Conservation (phyloP, 345 rosid species). For the Eucalyptus tenuipes region DNA sequence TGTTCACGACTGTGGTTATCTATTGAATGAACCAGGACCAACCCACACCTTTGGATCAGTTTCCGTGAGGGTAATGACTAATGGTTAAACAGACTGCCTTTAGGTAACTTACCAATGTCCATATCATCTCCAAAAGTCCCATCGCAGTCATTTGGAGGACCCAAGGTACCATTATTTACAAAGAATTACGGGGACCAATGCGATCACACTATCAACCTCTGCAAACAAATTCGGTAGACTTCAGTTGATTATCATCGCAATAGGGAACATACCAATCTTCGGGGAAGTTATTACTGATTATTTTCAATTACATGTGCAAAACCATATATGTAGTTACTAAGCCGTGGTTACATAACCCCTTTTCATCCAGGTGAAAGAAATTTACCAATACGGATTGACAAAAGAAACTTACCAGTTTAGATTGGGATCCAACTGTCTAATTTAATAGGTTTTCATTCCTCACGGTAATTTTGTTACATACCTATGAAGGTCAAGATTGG, state of each 20-base stretch:
- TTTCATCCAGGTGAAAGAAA: neutral
- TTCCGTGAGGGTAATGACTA: neutral
- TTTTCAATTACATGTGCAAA: neutral
- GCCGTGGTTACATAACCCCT: fast-evolving
- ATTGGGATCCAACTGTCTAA: neutral
- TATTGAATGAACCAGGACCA: neutral
- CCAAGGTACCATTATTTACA: neutral
- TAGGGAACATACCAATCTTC: neutral
- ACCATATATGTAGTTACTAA: neutral
- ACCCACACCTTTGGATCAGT: neutral
- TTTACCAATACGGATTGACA: neutral
- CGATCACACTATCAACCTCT: neutral
- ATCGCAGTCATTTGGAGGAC: neutral
- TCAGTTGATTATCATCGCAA: neutral
- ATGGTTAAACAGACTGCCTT: neutral
- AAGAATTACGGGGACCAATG: neutral
- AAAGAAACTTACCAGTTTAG: neutral
- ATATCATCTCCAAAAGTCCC: neutral
- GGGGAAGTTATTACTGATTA: neutral
- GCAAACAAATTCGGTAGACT: neutral
- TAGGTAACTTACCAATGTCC: neutral
- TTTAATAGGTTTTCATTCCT: neutral
- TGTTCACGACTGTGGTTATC: neutral
- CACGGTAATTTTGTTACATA: fast-evolving
- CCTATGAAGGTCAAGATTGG: neutral